Evolutionary conservation across 148 eudicot genomes (phyloP), one percentile per base, ranked within the genome.

Genomic region (Pharnaceum exiguum): DNA sequence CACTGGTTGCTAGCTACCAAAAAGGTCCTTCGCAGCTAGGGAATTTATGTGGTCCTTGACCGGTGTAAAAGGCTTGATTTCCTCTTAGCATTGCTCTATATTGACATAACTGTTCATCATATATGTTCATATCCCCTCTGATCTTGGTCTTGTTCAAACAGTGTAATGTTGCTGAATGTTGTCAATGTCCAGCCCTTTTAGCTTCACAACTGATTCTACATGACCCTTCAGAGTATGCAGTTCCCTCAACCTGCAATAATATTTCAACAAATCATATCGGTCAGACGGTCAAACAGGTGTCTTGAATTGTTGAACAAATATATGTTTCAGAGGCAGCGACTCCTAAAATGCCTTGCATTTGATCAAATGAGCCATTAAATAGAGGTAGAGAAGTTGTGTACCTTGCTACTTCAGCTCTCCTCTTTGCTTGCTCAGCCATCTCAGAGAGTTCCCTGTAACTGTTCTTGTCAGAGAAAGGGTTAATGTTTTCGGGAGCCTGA

Each of bases 391-490:
- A 0, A 12, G 10, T 5, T 3, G 7, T 19, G 57, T 55, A 78
- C 83, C 83, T 78, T 21, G 79, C 76, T 60, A 78, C 76, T 52
- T 78, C 83, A 46, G 83, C 83, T 5, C 83, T 77, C 38, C 79
- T 60, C 62, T 71, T 78, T 7, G 83, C 83, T 60, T 78, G 83
- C 59, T 78, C 83, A 17, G 83, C 83, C 26, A 78, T 78, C 65
- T 78, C 83, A 1, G 83, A 78, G 24, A 78, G 79, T 58, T 78
- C 83, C 50, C 83, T 50, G 38, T 78, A 78, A 21, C 40, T 72
- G 72, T 30, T 71, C 56, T 71, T 75, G 44, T 78, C 77, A 33
- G 61, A 50, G 42, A 74, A 69, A 23, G 71, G 27, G 29, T 35
- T 59, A 10, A 60, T 24, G 22, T 66, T 63, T 55, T 77, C 82